A percentile compares a stretch with the other conserved stretches of the same genome.
Conservation (phyloP, 768 basidiomycete species). For the Pulveroboletus frians region DNA sequence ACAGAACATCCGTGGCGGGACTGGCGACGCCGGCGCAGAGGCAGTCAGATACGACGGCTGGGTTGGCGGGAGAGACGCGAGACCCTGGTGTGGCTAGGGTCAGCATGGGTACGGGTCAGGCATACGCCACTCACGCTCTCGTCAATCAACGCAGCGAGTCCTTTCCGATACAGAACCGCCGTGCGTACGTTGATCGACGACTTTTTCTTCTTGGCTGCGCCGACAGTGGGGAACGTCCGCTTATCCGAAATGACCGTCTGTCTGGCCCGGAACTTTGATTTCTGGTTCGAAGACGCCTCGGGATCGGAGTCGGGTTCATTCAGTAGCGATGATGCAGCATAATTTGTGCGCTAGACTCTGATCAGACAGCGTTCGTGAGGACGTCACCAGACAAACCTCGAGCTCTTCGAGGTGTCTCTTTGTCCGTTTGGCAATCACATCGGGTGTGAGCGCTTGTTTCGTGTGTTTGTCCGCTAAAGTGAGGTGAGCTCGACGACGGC, state of each 20-base stretch:
- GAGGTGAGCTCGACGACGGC: slow-evolving; percentile 7
- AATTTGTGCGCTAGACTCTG: slow-evolving; percentile 63
- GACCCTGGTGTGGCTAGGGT: slow-evolving; percentile 40
- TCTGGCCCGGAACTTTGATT: slow-evolving; percentile 60
- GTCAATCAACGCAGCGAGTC: slow-evolving; percentile 63
- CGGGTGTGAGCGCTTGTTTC: slow-evolving; percentile 46
- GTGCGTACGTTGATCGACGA: slow-evolving; percentile 76
- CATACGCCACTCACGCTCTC: slow-evolving; percentile 61
- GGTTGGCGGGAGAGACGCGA: slow-evolving; percentile 46
- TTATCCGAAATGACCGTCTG: slow-evolving; percentile 75
- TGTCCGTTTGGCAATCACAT: slow-evolving; percentile 70
- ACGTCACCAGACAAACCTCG: slow-evolving; percentile 44
- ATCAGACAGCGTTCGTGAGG: neutral
- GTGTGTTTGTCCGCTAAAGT: slow-evolving; percentile 42
- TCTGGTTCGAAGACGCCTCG: slow-evolving; percentile 20
- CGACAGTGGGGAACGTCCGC: slow-evolving; percentile 38
- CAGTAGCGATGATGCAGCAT: slow-evolving; percentile 44
- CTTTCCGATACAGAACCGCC: slow-evolving; percentile 80
- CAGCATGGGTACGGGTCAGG: neutral
- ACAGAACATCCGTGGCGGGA: slow-evolving; percentile 70
- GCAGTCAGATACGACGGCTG: slow-evolving; percentile 72
- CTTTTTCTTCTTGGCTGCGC: slow-evolving; percentile 56
- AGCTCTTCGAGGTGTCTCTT: slow-evolving; percentile 80
- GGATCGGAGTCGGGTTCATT: slow-evolving; percentile 30
- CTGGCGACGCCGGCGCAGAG: slow-evolving; percentile 48